phyloP scores from a whole-genome alignment of 768 basidiomycete species.

The Leucosporidium scottii region DNA sequence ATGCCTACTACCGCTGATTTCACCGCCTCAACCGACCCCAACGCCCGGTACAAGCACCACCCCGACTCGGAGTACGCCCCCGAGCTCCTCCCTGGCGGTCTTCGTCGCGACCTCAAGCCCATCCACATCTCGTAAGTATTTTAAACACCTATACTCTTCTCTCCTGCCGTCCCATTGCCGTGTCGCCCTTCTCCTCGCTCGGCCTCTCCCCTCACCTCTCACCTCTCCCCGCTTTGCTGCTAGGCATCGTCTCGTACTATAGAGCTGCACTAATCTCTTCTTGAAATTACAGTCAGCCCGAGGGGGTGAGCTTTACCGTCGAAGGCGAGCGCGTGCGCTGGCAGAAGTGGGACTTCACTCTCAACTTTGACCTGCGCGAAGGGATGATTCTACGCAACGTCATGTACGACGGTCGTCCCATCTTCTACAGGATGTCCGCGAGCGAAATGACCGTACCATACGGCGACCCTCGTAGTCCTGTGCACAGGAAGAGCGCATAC shows the following conservation, averaged over 20 bases:
- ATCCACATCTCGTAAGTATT: not conserved
- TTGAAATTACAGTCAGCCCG: constrained; percentile 4
- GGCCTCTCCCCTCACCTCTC: too few species aligned
- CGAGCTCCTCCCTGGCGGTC: constrained; percentile 17
- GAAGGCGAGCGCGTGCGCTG: constrained; percentile 17
- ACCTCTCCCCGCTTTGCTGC: too few species aligned
- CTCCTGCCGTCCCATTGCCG: too few species aligned
- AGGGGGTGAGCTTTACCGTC: constrained; percentile 19
- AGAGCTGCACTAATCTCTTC: too few species aligned
- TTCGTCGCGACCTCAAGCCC: constrained; percentile 9
- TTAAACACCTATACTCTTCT: too few species aligned
- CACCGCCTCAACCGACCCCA: not conserved
- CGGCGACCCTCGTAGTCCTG: constrained; percentile 31
- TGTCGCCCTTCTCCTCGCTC: too few species aligned
- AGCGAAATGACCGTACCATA: constrained; percentile 36
- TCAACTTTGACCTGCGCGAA: constrained; percentile 32
- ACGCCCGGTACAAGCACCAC: not conserved
- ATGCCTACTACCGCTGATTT: not conserved
- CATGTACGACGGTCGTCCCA: constrained; percentile 35
- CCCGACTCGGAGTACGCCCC: constrained; percentile 8
- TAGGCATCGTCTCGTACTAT: too few species aligned
- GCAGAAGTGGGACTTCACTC: constrained; percentile 31
- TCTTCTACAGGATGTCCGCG: constrained; percentile 36
- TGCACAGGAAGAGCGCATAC: constrained; percentile 39
- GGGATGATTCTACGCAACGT: constrained; percentile 37